A percentile compares a stretch with the other conserved stretches of the same genome.
Conservation (phyloP, 352 stramenopile genomes). For the Globisporangium recalcitrans region DNA sequence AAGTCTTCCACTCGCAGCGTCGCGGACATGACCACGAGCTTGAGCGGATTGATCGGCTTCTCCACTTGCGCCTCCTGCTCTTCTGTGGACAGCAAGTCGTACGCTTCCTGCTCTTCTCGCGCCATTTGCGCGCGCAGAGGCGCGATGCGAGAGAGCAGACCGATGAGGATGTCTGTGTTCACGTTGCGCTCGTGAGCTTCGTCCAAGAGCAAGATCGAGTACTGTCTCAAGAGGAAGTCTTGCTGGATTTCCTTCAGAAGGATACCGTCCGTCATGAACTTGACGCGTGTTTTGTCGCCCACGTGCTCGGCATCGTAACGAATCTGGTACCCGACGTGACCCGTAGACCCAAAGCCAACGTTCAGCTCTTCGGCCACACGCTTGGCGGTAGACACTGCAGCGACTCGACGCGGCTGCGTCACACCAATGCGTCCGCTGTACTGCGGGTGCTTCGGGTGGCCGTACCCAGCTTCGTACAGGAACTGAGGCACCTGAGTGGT, state of each 20-base stretch:
- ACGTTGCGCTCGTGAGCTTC: constrained; percentile 97
- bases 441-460: constrained; percentile 44
- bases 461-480: constrained; percentile 94
- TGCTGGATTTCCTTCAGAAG: constrained; percentile 96
- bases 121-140: constrained; percentile 89
- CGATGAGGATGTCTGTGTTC: constrained; percentile 96
- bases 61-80: constrained; percentile 27
- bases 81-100: constrained; percentile 31
- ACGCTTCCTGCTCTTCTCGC: constrained; percentile 55
- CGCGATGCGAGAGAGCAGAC: constrained; percentile 92
- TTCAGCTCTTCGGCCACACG: constrained; percentile 97
- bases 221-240: constrained; percentile 70
- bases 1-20: constrained; percentile 98
- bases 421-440: constrained; percentile 88
- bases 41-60: constrained; percentile 70
- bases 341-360: constrained; percentile 57
- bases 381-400: constrained; percentile 96
- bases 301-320: constrained; percentile 96
- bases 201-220: constrained; percentile 88
- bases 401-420: constrained; percentile 97
- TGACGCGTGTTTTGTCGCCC: constrained; percentile 88
- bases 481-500: constrained; percentile 98
- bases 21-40: constrained; percentile 96
- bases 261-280: constrained; percentile 99
- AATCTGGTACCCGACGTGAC: constrained; percentile 96